Conservation (phyloP, 2,329 filamentous ascomycete species). For the Ceratocystis cubensis region DNA sequence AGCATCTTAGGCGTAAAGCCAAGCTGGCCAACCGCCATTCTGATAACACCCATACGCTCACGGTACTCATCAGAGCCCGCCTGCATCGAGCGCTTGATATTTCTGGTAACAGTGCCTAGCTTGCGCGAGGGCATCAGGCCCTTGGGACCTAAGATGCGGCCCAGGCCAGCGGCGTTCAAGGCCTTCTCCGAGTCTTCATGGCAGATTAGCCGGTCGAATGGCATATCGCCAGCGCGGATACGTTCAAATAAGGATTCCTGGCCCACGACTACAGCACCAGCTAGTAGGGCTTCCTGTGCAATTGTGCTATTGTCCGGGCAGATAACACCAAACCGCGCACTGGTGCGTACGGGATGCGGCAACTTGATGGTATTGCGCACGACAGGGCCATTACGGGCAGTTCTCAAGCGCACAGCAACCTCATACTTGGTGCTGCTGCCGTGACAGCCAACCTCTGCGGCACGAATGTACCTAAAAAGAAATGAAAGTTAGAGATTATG, state of each 20-base stretch:
- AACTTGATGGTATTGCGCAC: slow-evolving; percentile 79
- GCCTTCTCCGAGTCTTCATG: slow-evolving; percentile 66
- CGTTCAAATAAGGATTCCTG: slow-evolving; percentile 75
- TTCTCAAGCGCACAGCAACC: slow-evolving; percentile 67
- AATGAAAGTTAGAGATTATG: not conserved
- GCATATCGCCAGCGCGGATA: slow-evolving; percentile 59
- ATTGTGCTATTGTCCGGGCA: slow-evolving; percentile 67
- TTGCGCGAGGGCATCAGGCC: slow-evolving; percentile 88
- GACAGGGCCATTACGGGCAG: slow-evolving; percentile 72
- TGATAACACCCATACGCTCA: slow-evolving; percentile 70
- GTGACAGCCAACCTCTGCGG: slow-evolving; percentile 75
- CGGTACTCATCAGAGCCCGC: slow-evolving; percentile 77
- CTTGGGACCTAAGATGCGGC: slow-evolving; percentile 70
- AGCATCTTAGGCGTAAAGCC: slow-evolving; percentile 79
- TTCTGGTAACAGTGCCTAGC: slow-evolving; percentile 74
- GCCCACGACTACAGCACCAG: slow-evolving; percentile 72
- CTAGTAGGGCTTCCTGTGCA: slow-evolving; percentile 59
- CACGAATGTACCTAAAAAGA: slow-evolving; percentile 45
- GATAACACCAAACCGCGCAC: slow-evolving; percentile 80
- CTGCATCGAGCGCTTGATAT: slow-evolving; percentile 60
- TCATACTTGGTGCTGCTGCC: slow-evolving; percentile 75
- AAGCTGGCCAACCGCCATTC: slow-evolving; percentile 83
- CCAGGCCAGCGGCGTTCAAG: slow-evolving; percentile 69
- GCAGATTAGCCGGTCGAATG: slow-evolving; percentile 83
- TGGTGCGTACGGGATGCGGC: slow-evolving; percentile 79